These are phyloP conservation scores for Umbelopsis ramanniana DNA, from an alignment of 192 early-diverging fungal genomes.

Conservation along the genomic window DNA sequence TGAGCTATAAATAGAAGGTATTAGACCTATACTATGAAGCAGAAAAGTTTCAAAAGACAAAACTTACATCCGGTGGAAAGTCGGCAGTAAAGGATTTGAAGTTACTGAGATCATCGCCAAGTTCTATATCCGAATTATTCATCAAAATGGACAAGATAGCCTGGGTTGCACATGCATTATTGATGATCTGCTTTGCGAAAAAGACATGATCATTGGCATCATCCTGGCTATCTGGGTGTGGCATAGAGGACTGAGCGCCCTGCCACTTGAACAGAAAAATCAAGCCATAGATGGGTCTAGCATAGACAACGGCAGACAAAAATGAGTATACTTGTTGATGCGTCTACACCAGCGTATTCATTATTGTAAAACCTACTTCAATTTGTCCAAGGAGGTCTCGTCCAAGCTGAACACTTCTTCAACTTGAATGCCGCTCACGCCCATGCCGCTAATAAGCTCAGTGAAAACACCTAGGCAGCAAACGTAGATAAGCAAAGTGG, in stretches of 20 bases:
- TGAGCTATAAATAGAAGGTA: conserved; percentile 46
- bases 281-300: conserved; percentile 73
- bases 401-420: conserved; percentile 84
- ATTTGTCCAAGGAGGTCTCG: conserved; percentile 55
- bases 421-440: conserved; percentile 72
- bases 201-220: conserved; percentile 58
- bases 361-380: conserved; percentile 52
- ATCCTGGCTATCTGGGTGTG: conserved; percentile 33
- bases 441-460: conserved; percentile 77
- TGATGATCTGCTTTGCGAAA: conserved; percentile 80
- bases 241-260: conserved; percentile 37
- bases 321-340: not conserved
- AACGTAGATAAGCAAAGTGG: not conserved
- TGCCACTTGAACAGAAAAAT: conserved; percentile 88
- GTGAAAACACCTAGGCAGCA: conserved; percentile 70
- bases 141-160: conserved; percentile 80
- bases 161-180: conserved; percentile 88
- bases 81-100: conserved; percentile 75
- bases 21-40: too few species aligned
- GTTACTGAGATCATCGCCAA: conserved; percentile 67
- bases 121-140: conserved; percentile 68
- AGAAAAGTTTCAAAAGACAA: not conserved
- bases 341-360: not conserved
- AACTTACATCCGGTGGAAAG: conserved; percentile 68
- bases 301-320: not conserved